phyloP scores from a whole-genome alignment of 352 stramenopile genomes.

The Phytophthora sansomeana region DNA sequence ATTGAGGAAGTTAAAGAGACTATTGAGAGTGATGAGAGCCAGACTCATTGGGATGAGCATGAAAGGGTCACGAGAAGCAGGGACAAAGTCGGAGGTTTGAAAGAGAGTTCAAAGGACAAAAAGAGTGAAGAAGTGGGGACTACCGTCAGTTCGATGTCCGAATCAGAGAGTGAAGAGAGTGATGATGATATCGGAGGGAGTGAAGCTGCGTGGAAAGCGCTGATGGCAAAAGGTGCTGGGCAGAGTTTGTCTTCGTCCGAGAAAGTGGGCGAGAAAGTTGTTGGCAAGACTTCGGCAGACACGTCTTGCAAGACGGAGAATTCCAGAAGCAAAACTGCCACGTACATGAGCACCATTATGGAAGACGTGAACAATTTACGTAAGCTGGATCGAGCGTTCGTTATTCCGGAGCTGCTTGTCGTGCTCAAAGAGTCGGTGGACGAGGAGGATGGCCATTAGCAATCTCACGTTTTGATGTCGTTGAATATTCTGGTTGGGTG shows the following conservation, averaged over 20 bases:
- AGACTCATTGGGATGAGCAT: too few relatives aligned
- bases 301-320: neutral
- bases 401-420: neutral
- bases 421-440: neutral
- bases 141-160: neutral
- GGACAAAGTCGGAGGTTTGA: too few relatives aligned
- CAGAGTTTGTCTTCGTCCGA: too few relatives aligned
- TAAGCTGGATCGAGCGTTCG: neutral
- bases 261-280: too few relatives aligned
- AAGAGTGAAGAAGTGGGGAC: too few relatives aligned
- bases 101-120: too few relatives aligned
- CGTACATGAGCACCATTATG: neutral
- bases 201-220: conserved; percentile 9
- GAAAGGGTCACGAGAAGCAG: too few relatives aligned
- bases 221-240: neutral
- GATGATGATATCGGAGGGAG: too few relatives aligned
- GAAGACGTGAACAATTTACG: neutral
- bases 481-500: conserved; percentile 12
- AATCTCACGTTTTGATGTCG: conserved; percentile 1
- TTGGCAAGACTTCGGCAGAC: neutral
- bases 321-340: neutral
- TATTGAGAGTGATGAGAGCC: too few relatives aligned
- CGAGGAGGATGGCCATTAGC: too few relatives aligned
- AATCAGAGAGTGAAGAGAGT: neutral
- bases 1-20: too few relatives aligned